A percentile compares a stretch with the other conserved stretches of the same genome.
These are phyloP conservation scores for Aspergillus luchuensis DNA, from an alignment of 2,329 filamentous ascomycete species.

Conservation along the genomic window DNA sequence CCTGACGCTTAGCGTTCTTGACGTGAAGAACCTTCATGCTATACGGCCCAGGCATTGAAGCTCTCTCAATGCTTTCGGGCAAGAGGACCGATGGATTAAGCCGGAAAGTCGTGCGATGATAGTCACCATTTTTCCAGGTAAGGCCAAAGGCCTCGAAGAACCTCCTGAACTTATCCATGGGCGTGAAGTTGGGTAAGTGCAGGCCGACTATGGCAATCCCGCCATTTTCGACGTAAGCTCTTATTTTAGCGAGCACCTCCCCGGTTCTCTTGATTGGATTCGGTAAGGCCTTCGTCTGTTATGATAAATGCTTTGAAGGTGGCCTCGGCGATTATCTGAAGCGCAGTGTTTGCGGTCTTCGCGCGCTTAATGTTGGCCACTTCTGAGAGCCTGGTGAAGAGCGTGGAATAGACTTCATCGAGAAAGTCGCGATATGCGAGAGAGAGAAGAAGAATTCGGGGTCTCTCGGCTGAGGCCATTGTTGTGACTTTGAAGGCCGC, in stretches of 20 bases:
- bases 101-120: slow-evolving; percentile 10
- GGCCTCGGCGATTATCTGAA: not conserved
- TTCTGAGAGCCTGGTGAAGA: slow-evolving; percentile 1
- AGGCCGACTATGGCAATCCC: too few relatives aligned
- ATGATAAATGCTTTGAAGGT: too few relatives aligned
- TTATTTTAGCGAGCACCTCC: too few relatives aligned
- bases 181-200: not conserved
- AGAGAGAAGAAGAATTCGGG: slow-evolving; percentile 15
- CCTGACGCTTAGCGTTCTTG: slow-evolving; percentile 21
- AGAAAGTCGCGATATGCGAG: slow-evolving; percentile 9
- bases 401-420: slow-evolving; percentile 4
- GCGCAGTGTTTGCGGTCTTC: slow-evolving; percentile 4
- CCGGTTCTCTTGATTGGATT: too few relatives aligned
- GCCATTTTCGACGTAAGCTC: too few relatives aligned
- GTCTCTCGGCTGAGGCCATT: slow-evolving; percentile 8
- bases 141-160: slow-evolving; percentile 18
- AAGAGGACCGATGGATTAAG: slow-evolving; percentile 10
- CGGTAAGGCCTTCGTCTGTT: too few relatives aligned
- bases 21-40: slow-evolving; percentile 36
- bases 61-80: not conserved
- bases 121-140: slow-evolving; percentile 13
- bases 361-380: not conserved
- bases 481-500: too few relatives aligned
- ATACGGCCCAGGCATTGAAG: slow-evolving; percentile 23
- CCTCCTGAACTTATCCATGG: not conserved